Conservation (phyloP, 768 basidiomycete genomes). For the Hericium rajendrae region DNA sequence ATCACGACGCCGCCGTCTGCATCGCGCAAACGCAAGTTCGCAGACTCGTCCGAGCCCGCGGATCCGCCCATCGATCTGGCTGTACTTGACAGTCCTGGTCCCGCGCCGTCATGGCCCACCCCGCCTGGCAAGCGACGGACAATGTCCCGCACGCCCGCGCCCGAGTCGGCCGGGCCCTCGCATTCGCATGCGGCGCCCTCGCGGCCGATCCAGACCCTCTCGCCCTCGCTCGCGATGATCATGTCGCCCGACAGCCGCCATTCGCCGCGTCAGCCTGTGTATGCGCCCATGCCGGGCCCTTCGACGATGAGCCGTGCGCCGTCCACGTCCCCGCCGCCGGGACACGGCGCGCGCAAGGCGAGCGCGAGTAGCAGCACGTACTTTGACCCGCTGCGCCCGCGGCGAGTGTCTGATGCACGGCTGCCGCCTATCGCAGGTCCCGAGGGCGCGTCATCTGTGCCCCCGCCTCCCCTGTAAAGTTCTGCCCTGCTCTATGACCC, state of each 20-base stretch:
- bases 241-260: slow-evolving; percentile 34
- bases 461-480: no score
- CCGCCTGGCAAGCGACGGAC: slow-evolving; percentile 9
- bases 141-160: slow-evolving; percentile 12
- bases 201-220: slow-evolving; percentile 35
- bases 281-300: not conserved
- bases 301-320: not conserved
- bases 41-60: slow-evolving; percentile 14
- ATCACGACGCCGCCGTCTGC: slow-evolving; percentile 14
- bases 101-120: no score
- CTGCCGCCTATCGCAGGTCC: no score
- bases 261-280: not conserved
- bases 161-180: slow-evolving; percentile 10
- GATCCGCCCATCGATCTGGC: not conserved
- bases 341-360: not conserved
- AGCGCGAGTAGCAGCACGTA: not conserved
- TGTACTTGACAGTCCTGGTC: no score
- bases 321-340: slow-evolving; percentile 12
- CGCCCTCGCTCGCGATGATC: slow-evolving; percentile 56
- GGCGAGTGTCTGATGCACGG: no score
- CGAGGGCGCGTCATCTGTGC: no score
- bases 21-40: slow-evolving; percentile 25
- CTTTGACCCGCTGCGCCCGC: no score
- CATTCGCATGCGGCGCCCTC: slow-evolving; percentile 17
- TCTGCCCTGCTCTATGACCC: no score